Evolutionary conservation across 2,329 filamentous ascomycete species (phyloP), one percentile per base, ranked within the genome.

Genomic region (Bisporella sp.): DNA sequence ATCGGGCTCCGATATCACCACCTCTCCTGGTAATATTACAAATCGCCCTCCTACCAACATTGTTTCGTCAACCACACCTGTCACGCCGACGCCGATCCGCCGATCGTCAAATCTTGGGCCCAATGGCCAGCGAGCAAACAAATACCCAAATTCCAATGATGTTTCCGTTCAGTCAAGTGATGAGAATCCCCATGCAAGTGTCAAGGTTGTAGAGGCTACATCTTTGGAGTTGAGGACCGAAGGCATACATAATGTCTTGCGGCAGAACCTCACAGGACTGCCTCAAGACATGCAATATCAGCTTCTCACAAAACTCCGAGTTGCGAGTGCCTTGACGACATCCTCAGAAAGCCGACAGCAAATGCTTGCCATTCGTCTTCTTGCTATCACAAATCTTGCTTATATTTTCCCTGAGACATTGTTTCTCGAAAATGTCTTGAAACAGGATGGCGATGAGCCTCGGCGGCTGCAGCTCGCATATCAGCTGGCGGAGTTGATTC

Each of bases 401-500:
- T 96, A 95, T 65, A 88, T 97, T 49, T 85, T 95, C 59, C 77
- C 78, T 2, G 95, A 99, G 62, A 71, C 78, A 4, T 80, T 82
- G n/a, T 96, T 99, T 61, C 76, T 90, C 42, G 85, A 92, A 55
- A 92, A 89, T 66, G 80, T 96, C 41, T 76, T 96, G 47, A 87
- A 88, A 57, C 85, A 91, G 59, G 95, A 99, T 64, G 81, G 82
- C 37, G 92, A 97, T 62, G 89, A 96, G 67, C 90, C 91, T 2
- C 84, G 91, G 53, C 82, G 89, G 47, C 85, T 90, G 55, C 93
- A 99, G 67, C 76, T 99, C 29, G 85, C 89, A 4, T 95, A 95
- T 62, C 95, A 99, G 68, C 79, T 99, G 37, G 88, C 89, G 13
- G 92, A 97, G 66, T 73, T 99, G 51, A 85, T 97, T 28, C 91